phyloP scores from a whole-genome alignment of 73 alveolate genomes.

The Paraurostyla sp. region DNA sequence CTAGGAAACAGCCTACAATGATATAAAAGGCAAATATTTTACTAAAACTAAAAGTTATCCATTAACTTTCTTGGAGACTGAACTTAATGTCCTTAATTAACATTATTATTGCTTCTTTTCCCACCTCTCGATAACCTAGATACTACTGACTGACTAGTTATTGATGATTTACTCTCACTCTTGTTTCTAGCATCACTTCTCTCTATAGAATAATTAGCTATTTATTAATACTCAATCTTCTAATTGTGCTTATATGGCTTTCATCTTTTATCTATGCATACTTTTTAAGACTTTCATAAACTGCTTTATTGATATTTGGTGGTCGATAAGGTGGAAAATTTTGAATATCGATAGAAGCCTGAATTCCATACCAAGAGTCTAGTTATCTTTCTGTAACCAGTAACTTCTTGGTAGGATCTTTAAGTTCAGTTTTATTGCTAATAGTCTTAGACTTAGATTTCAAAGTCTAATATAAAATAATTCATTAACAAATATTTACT shows the following conservation, averaged over 20 bases:
- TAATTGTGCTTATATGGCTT: not conserved
- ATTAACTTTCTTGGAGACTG: not conserved
- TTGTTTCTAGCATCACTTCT: too few relatives aligned
- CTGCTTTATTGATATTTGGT: constrained; percentile 34
- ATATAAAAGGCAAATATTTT: not conserved
- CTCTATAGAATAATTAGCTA: not conserved
- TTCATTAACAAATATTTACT: too few relatives aligned
- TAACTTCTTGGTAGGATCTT: not conserved
- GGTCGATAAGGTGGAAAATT: constrained; percentile 57
- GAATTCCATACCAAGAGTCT: constrained; percentile 41
- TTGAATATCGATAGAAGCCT: constrained; percentile 15
- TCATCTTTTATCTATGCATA: constrained; percentile 2
- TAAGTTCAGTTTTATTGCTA: not conserved
- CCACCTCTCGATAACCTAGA: not conserved
- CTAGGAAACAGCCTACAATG: not conserved
- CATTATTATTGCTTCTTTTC: not conserved
- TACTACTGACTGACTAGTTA: not conserved
- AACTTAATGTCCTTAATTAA: not conserved
- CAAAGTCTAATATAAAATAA: not conserved
- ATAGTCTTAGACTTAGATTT: not conserved
- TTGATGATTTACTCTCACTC: constrained; percentile 8
- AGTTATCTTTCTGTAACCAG: constrained; percentile 17
- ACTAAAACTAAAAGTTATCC: not conserved
- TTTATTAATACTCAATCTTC: too few relatives aligned
- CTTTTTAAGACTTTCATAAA: constrained; percentile 34